phyloP scores from a whole-genome alignment of 495 filamentous ascomycete genomes.

The Ascodesmis nigricans region DNA sequence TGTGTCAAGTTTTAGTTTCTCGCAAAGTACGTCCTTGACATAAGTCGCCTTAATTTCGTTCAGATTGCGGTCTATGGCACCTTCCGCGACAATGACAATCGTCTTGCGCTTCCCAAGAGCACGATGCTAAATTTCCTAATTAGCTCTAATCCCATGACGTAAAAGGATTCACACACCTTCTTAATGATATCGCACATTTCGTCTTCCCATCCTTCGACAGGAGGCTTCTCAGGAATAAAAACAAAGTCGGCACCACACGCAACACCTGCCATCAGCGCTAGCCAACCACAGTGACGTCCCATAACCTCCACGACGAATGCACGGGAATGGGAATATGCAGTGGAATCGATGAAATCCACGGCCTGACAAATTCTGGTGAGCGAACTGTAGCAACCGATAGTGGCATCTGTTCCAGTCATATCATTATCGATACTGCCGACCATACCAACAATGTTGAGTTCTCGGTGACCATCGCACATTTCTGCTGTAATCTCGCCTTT shows the following conservation, averaged over 20 bases:
- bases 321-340: slow-evolving; percentile 85
- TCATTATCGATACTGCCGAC: slow-evolving; percentile 99
- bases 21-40: slow-evolving; percentile 71
- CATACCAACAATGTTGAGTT: slow-evolving; percentile 86
- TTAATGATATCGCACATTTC: slow-evolving; percentile 69
- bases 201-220: slow-evolving; percentile 63
- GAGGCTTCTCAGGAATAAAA: slow-evolving; percentile 91
- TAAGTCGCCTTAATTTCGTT: slow-evolving; percentile 58
- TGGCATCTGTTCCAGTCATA: slow-evolving; percentile 88
- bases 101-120: slow-evolving; percentile 84
- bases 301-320: slow-evolving; percentile 98
- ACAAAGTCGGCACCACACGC: slow-evolving; percentile 91
- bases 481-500: slow-evolving; percentile 42
- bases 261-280: slow-evolving; percentile 90
- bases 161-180: slow-evolving; percentile 41
- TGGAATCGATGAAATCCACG: slow-evolving; percentile 92
- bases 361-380: slow-evolving; percentile 78
- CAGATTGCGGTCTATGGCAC: slow-evolving; percentile 66
- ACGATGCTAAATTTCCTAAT: slow-evolving; percentile 41
- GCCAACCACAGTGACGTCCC: slow-evolving; percentile 98
- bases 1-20: slow-evolving; percentile 57
- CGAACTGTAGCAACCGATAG: slow-evolving; percentile 91
- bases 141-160: background rate
- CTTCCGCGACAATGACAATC: slow-evolving; percentile 93
- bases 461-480: slow-evolving; percentile 46